These are phyloP conservation scores for Pycnococcus provasolii DNA, from an alignment of 139 green algal genomes.

Conservation along the genomic window DNA sequence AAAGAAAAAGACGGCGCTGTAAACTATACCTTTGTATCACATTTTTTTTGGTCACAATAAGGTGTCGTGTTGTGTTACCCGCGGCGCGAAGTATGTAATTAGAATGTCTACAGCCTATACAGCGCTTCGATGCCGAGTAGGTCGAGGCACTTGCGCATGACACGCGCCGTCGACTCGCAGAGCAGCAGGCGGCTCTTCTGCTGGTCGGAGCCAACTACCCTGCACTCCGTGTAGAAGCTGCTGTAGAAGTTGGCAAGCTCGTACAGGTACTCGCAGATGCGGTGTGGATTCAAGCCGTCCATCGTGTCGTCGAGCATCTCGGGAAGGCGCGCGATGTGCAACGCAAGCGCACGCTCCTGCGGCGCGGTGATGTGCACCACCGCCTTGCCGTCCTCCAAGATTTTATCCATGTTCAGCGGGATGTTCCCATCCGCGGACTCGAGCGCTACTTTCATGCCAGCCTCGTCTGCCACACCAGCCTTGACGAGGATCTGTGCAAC, in stretches of 20 bases:
- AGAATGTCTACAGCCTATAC: constrained; percentile 65
- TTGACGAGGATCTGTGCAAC: constrained; percentile 39
- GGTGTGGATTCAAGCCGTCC: constrained; percentile 73
- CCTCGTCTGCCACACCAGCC: not conserved
- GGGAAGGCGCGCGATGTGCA: constrained; percentile 15
- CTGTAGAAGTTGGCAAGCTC: constrained; percentile 77
- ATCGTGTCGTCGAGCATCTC: constrained; percentile 76
- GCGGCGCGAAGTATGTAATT: no score
- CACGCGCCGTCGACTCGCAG: constrained; percentile 64
- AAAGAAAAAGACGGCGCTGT: no score
- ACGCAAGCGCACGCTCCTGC: constrained; percentile 18
- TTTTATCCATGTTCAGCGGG: not conserved
- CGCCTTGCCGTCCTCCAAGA: not conserved
- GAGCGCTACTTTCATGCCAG: no score
- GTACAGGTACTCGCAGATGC: constrained; percentile 89
- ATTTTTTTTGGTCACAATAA: no score
- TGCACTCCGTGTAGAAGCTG: constrained; percentile 86
- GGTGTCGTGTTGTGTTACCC: no score
- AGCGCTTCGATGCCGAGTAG: constrained; percentile 86
- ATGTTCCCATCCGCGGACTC: not conserved
- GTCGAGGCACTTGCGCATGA: constrained; percentile 85
- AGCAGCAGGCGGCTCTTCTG: constrained; percentile 80
- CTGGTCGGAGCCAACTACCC: constrained; percentile 71
- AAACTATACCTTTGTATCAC: no score
- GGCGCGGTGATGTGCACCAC: not conserved